Evolutionary conservation across 2,329 filamentous ascomycete species (phyloP), one percentile per base, ranked within the genome.

Genomic region (Fusarium beomiforme): DNA sequence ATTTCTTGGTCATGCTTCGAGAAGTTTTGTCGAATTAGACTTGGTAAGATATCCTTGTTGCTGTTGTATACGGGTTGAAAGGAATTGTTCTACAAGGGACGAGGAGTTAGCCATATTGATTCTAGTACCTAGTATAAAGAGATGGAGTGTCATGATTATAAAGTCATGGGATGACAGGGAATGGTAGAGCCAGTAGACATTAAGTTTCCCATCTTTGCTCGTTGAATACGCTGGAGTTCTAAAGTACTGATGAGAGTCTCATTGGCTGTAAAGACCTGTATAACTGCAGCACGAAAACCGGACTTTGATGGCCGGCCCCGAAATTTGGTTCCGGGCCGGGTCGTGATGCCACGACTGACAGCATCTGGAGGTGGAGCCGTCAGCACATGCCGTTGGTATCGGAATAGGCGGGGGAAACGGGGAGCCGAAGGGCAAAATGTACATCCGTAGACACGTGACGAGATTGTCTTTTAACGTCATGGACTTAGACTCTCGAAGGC

Each of bases 1-100:
- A 91, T 69, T 97, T 98, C 80, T 81, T 95, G 78, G 84, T 88
- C 54, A 96, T 97, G 92, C 82, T 97, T 77, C 89, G 94, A 74
- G 87, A 90, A 76, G 93, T 97, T 42, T 84, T 97, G 77, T 93
- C 94, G 29, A 88, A 93, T 76, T 95, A 87, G 64, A 36, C 42
- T 59, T 58, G 37, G 51, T 46, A 67, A 67, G 56, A 73, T 72
- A 69, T 72, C 43, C 46, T 58, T 55, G 24, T 44, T 58, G 59
- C 49, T 55, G 55, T 47, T 60, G 60, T 59, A 41, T 54, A 60
- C 24, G 19, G 44, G 16, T n/a, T 57, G 36, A 47, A 43, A 29
- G 24, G 54, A 26, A 43, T 34, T 43, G 16, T 29, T 12, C 42
- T 29, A 50, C 9, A 36, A 47, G 23, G 50, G 49, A 46, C 23